phyloP scores from a whole-genome alignment of 495 filamentous ascomycete species.

The Annulohypoxylon moriforme region DNA sequence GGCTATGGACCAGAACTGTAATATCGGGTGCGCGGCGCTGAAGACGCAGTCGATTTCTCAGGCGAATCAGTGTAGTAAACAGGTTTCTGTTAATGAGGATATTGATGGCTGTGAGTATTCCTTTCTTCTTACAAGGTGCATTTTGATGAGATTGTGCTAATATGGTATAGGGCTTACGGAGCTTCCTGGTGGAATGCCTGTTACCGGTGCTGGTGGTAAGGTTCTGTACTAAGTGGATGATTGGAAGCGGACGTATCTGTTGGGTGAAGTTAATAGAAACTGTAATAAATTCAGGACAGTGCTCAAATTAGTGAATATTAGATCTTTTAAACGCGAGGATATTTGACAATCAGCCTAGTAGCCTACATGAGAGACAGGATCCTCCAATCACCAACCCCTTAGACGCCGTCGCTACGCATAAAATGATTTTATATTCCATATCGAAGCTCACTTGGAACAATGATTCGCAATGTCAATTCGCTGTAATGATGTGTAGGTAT shows the following conservation, averaged over 20 bases:
- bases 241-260: neutral
- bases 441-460: no score
- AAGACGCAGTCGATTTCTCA: constrained; percentile 53
- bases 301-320: neutral
- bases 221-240: constrained; percentile 27
- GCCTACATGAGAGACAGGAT: neutral
- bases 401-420: neutral
- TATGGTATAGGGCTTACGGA: constrained; percentile 41
- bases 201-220: constrained; percentile 39
- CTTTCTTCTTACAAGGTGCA: neutral
- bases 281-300: constrained; percentile 2
- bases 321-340: neutral
- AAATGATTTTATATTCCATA: neutral
- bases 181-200: constrained; percentile 47
- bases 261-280: constrained; percentile 10
- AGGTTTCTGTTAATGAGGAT: constrained; percentile 49
- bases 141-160: constrained; percentile 9
- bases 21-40: constrained; percentile 43
- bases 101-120: constrained; percentile 52
- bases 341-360: neutral
- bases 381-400: neutral
- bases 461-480: no score
- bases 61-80: constrained; percentile 52
- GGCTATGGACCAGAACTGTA: constrained; percentile 55
- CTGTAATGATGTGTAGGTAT: no score